These are phyloP conservation scores for Dactylellina sp. DNA, from an alignment of 2,329 filamentous ascomycete genomes.

Conservation along the genomic window DNA sequence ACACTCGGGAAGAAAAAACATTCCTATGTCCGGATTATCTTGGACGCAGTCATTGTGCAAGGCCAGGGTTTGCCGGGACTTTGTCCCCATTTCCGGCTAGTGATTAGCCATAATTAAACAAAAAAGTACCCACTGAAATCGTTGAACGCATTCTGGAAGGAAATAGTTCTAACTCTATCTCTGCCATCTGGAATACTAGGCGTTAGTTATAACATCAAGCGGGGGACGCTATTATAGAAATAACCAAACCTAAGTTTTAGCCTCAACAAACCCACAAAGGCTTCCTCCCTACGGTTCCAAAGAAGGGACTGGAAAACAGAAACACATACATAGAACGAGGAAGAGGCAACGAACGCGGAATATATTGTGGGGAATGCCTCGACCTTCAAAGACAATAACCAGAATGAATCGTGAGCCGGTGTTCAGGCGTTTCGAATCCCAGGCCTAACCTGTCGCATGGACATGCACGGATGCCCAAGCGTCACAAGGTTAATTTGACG, in stretches of 20 bases:
- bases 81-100: constrained; percentile 52
- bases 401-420: background rate
- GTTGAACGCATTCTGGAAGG: constrained; percentile 41
- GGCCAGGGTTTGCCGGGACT: constrained; percentile 47
- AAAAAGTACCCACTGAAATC: background rate
- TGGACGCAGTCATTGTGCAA: constrained; percentile 11
- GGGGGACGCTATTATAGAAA: no score
- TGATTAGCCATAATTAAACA: constrained; percentile 21
- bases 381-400: background rate
- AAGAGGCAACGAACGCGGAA: background rate
- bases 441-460: constrained; percentile 39
- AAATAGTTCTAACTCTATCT: constrained; percentile 10
- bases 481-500: constrained; percentile 49
- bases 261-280: no score
- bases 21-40: constrained; percentile 33
- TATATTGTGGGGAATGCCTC: background rate
- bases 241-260: no score
- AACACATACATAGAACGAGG: no score
- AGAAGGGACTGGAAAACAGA: no score
- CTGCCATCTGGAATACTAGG: no score
- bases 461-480: constrained; percentile 55
- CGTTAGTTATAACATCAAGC: no score
- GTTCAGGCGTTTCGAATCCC: constrained; percentile 29
- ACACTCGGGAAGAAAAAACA: background rate
- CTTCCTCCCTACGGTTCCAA: no score